A percentile compares a stretch with the other conserved stretches of the same genome.
phyloP scores from a whole-genome alignment of 2,329 filamentous ascomycete genomes.

The Diaporthe destruens region DNA sequence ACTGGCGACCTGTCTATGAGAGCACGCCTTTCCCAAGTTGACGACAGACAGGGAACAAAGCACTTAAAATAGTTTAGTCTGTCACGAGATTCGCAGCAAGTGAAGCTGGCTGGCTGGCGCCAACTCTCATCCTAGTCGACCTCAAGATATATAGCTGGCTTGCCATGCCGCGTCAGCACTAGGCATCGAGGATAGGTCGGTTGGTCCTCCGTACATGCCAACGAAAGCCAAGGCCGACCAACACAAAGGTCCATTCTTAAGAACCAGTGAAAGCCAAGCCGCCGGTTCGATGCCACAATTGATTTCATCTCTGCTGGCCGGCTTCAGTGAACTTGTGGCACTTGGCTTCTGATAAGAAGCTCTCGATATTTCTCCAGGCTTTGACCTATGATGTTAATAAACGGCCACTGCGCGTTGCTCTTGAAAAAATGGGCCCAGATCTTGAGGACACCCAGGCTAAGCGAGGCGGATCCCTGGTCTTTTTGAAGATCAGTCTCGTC shows the following conservation, averaged over 20 bases:
- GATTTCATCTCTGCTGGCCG: not conserved
- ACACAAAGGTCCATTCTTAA: too few species aligned
- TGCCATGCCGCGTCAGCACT: not conserved
- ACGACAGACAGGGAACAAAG: too few species aligned
- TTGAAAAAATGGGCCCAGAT: conserved; percentile 62
- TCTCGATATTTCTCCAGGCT: conserved; percentile 55
- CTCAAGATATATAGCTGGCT: not conserved
- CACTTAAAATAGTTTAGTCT: not conserved
- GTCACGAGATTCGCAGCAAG: not conserved
- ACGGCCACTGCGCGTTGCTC: conserved; percentile 62
- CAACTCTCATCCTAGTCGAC: not conserved
- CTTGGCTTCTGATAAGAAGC: conserved; percentile 42
- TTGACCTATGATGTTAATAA: conserved; percentile 59
- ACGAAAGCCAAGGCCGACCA: not conserved
- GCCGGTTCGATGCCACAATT: not conserved
- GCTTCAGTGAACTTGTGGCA: not conserved
- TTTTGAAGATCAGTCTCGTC: conserved; percentile 40
- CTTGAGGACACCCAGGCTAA: conserved; percentile 56
- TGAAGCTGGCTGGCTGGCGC: not conserved
- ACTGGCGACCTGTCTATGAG: not conserved
- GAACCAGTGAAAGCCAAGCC: not conserved
- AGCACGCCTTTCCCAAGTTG: not conserved
- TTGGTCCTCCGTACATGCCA: too few species aligned
- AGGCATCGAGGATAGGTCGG: not conserved
- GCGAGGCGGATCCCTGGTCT: conserved; percentile 46